These are phyloP conservation scores for Dactylonectria macrodidyma DNA, from an alignment of 2,329 filamentous ascomycete species.

Conservation along the genomic window DNA sequence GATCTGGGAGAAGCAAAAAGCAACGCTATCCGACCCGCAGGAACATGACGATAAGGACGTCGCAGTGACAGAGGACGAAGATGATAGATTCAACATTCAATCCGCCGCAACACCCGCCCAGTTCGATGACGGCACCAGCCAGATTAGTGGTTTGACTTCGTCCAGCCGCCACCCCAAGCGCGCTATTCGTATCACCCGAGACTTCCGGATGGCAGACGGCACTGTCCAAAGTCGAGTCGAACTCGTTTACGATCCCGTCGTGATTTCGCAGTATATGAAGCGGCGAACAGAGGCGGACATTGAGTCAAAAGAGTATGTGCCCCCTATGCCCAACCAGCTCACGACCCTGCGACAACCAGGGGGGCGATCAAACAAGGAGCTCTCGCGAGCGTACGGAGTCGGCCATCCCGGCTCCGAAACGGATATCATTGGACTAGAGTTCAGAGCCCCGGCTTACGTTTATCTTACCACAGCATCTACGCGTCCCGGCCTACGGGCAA, in stretches of 20 bases:
- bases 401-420: constrained; percentile 48
- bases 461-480: constrained; percentile 63
- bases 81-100: constrained; percentile 80
- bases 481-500: constrained; percentile 64
- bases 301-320: constrained; percentile 79
- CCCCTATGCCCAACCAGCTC: constrained; percentile 32
- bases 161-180: constrained; percentile 79
- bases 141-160: constrained; percentile 78
- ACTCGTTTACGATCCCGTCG: constrained; percentile 83
- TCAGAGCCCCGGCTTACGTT: constrained; percentile 56
- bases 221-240: constrained; percentile 76
- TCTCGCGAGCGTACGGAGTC: constrained; percentile 42
- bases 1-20: constrained; percentile 92
- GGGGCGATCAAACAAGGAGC: constrained; percentile 26
- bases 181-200: constrained; percentile 80
- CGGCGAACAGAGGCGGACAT: constrained; percentile 80
- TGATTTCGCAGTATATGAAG: constrained; percentile 91
- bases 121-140: constrained; percentile 84
- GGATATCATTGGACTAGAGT: constrained; percentile 54
- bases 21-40: constrained; percentile 80
- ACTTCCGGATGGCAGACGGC: constrained; percentile 60
- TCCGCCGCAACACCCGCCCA: constrained; percentile 77
- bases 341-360: constrained; percentile 14
- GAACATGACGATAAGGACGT: constrained; percentile 77
- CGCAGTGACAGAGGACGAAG: constrained; percentile 71